Evolutionary conservation across 78 protist species (phyloP), one percentile per base, ranked within the genome.

Genomic region (Reticulomyxa filosa): DNA sequence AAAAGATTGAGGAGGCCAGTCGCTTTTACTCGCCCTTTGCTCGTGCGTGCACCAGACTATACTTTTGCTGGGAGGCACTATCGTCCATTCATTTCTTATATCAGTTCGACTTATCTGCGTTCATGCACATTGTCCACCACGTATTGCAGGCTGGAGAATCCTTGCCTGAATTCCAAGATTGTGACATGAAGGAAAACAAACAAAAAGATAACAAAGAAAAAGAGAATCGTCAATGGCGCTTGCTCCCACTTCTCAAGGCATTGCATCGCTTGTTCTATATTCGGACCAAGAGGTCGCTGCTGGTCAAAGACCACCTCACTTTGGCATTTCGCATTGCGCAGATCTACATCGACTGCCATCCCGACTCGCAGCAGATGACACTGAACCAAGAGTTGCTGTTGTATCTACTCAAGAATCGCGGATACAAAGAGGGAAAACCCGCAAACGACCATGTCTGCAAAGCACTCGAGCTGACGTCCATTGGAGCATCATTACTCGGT

Each of bases 301-400:
- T 87, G 11, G 82, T 80, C 27, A 70, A 65, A 20, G 88, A 87
- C 61, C 78, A 76, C 50, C 1, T 74, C 4, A 34, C 87, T 29
- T 73, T 90, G n/a, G 96, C 89, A 2, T 23, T 90, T n/a, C 73
- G 79, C 26, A 65, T 87, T 5, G 87, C 89, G 27, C 76, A 68
- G 62, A 46, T 87, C 46, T 27, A 38, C 46, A 57, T 72, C 35
- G 36, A 22, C 20, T 36, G 17, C 48, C 61, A 8, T 38, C 53
- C 46, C 36, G 10, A 4, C 22, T 39, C 57, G 39, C 46, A 22
- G 38, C 46, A 25, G 65, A 17, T 22, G 8, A 17, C 34, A 22
- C 10, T 22, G 10, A 33, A 55, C 22, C 34, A 11, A 2, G 85
- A 74, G 42, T 46, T 57, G 38, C 73, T 64, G 30, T 69, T 67